Conservation (phyloP, 441 rosid genomes). For the Adansonia madagascariensis region DNA sequence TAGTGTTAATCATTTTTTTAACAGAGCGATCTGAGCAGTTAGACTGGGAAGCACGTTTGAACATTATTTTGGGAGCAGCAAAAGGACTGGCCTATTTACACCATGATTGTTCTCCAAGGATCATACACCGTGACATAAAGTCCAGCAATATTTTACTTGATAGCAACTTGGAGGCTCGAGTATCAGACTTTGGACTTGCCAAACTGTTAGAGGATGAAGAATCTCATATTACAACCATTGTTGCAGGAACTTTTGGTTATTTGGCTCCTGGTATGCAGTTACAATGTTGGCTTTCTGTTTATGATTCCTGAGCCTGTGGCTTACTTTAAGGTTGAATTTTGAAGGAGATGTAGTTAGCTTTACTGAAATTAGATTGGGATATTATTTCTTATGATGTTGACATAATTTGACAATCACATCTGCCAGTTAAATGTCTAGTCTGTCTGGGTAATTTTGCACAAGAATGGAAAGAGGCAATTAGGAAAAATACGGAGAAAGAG, state of each 20-base stretch:
- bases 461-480: neutral
- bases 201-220: conserved; percentile 94
- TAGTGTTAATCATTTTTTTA: conserved; percentile 28
- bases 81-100: conserved; percentile 96
- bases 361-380: conserved; percentile 1
- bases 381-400: conserved; percentile 13
- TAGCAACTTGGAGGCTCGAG: conserved; percentile 96
- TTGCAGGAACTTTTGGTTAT: conserved; percentile 99
- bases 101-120: conserved; percentile 98
- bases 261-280: conserved; percentile 85
- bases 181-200: conserved; percentile 97
- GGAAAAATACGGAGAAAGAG: neutral
- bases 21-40: conserved; percentile 87
- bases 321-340: conserved; percentile 12
- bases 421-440: neutral
- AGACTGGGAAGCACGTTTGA: conserved; percentile 96
- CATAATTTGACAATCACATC: neutral
- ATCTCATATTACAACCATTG: conserved; percentile 97
- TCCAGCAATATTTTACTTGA: conserved; percentile 97
- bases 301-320: conserved; percentile 10
- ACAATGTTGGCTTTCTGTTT: neutral
- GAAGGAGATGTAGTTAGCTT: conserved; percentile 14
- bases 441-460: no score
- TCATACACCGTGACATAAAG: conserved; percentile 98
- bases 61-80: conserved; percentile 92